Conservation (phyloP, 345 rosid species). For the Isatis tinctoria region DNA sequence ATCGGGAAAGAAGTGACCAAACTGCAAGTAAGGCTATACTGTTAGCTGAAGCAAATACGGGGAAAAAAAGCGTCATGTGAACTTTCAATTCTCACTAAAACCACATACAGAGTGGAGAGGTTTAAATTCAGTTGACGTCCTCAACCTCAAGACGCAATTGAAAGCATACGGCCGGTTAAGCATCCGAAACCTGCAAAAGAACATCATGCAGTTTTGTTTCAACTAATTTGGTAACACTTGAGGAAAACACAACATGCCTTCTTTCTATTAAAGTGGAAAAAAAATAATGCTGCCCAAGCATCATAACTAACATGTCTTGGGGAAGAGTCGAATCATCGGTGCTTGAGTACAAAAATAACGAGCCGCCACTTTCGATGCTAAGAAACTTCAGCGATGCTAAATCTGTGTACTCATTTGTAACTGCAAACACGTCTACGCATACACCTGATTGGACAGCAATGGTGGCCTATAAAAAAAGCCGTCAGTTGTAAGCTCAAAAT, state of each 20-base stretch:
- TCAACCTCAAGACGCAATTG: constrained; percentile 80
- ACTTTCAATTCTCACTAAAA: neutral
- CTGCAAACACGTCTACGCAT: constrained; percentile 89
- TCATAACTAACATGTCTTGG: constrained; percentile 89
- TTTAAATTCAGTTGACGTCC: constrained; percentile 92
- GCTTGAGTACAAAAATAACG: constrained; percentile 74
- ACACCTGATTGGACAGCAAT: constrained; percentile 98
- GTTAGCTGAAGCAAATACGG: constrained; percentile 10
- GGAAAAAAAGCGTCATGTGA: neutral
- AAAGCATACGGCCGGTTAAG: constrained; percentile 93
- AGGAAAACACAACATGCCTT: constrained; percentile 3
- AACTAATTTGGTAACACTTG: neutral
- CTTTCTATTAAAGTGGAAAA: neutral
- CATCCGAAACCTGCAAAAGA: constrained; percentile 75
- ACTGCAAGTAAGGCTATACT: constrained; percentile 49
- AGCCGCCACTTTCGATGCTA: constrained; percentile 98
- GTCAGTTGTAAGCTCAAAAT: constrained; percentile 35
- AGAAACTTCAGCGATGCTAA: constrained; percentile 96
- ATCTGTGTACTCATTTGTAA: constrained; percentile 97
- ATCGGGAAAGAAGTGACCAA: constrained; percentile 97
- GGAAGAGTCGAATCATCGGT: constrained; percentile 99
- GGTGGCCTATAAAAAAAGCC: constrained; percentile 70
- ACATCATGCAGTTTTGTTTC: constrained; percentile 7
- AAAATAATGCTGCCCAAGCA: neutral
- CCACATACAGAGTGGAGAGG: constrained; percentile 81